phyloP scores from a whole-genome alignment of 2,329 filamentous ascomycete species.

The Colletotrichum echinochloae region DNA sequence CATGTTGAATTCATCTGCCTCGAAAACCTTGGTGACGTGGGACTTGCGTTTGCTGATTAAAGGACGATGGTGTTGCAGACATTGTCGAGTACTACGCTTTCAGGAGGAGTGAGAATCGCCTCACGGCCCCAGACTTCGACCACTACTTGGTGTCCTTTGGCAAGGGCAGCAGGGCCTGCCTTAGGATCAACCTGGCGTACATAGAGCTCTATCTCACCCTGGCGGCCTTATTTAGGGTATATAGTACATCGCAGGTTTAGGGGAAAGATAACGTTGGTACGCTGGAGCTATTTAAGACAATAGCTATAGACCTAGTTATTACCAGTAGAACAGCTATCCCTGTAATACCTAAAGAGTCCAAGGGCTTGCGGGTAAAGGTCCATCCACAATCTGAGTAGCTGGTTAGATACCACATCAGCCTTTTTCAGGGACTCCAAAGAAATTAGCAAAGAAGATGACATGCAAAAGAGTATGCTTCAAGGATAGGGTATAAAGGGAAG shows the following conservation, averaged over 20 bases:
- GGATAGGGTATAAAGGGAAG: too few species aligned
- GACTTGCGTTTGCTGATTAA: not conserved
- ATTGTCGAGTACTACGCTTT: constrained; percentile 1
- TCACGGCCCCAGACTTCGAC: not conserved
- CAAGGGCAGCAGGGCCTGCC: constrained; percentile 8
- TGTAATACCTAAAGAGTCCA: constrained; percentile 1
- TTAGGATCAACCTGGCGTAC: constrained; percentile 6
- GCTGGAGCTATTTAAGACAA: not conserved
- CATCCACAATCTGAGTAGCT: not conserved
- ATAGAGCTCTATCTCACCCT: constrained; percentile 9
- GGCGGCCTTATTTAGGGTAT: not conserved
- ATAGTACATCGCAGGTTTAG: not conserved
- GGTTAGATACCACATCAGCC: too few species aligned
- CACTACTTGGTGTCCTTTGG: not conserved
- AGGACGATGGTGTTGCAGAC: not conserved
- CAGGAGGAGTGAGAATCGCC: not conserved
- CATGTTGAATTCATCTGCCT: too few species aligned
- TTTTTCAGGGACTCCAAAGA: too few species aligned
- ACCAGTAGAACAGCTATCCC: not conserved
- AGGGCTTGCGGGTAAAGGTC: not conserved
- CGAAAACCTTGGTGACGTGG: too few species aligned
- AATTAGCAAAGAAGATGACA: too few species aligned
- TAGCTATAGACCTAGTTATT: not conserved
- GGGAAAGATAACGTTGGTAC: not conserved
- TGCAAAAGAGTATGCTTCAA: too few species aligned